A percentile compares a stretch with the other conserved stretches of the same genome.
These are phyloP conservation scores for Neurospora intermedia DNA, from an alignment of 495 filamentous ascomycete species.

Conservation along the genomic window DNA sequence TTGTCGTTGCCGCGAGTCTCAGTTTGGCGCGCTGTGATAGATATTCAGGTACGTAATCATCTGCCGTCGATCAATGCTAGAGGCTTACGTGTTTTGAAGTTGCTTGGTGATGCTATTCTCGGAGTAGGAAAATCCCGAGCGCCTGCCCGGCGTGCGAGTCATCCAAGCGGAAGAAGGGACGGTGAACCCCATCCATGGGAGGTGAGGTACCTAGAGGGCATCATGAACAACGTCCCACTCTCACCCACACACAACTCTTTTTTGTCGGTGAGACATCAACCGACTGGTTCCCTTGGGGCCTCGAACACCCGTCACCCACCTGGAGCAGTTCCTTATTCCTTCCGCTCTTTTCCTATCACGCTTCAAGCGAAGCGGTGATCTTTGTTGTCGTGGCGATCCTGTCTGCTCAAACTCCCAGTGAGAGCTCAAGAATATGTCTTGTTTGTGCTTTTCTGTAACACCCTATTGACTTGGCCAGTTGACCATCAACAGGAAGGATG, in stretches of 20 bases:
- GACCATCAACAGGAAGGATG: not conserved
- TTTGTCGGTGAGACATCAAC: not conserved
- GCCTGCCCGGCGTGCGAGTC: not conserved
- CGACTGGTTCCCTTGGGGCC: not conserved
- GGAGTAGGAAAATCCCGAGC: not conserved
- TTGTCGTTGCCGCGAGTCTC: not conserved
- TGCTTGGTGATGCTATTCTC: not conserved
- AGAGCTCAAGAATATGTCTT: not conserved
- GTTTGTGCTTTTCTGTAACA: not conserved
- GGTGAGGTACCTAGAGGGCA: not conserved
- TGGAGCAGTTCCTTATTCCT: not conserved
- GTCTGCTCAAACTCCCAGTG: not conserved
- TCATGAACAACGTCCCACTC: not conserved
- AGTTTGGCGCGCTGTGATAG: not conserved
- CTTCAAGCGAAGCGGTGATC: not conserved
- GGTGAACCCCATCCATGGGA: too few species aligned
- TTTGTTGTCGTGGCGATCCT: not conserved
- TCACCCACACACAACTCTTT: not conserved
- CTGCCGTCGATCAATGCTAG: not conserved
- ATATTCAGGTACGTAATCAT: not conserved
- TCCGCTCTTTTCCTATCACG: not conserved
- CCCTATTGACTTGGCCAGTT: not conserved
- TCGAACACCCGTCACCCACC: not conserved
- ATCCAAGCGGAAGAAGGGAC: not conserved
- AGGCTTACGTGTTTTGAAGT: not conserved